These are phyloP conservation scores for Saccharomycopsis fodiens DNA, from an alignment of 805 yeast species.

Conservation along the genomic window DNA sequence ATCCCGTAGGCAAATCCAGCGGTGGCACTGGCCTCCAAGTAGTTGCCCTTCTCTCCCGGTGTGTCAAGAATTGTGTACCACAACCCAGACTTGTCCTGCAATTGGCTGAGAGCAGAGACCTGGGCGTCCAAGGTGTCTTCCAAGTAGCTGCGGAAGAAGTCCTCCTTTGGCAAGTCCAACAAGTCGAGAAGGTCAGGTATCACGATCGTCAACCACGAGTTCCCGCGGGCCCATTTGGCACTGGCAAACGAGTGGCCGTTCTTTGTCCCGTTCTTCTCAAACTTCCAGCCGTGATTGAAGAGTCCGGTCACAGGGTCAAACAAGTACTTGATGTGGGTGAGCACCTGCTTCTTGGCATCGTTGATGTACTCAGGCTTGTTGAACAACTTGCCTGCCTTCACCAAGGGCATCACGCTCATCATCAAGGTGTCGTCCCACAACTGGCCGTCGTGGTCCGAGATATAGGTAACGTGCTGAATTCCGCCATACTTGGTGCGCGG, in stretches of 20 bases:
- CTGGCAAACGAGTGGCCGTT: slow-evolving; percentile 15
- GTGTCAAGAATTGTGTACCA: slow-evolving; percentile 32
- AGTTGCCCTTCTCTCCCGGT: slow-evolving; percentile 23
- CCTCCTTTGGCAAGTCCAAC: slow-evolving; percentile 26
- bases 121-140: slow-evolving; percentile 28
- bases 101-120: slow-evolving; percentile 25
- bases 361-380: slow-evolving; percentile 27
- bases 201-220: slow-evolving; percentile 32
- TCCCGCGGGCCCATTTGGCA: slow-evolving; percentile 33
- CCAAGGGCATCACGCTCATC: slow-evolving; percentile 33
- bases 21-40: slow-evolving; percentile 29
- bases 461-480: slow-evolving; percentile 30
- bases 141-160: slow-evolving; percentile 26
- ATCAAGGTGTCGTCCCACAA: slow-evolving; percentile 26
- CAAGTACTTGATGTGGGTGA: slow-evolving; percentile 29
- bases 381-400: slow-evolving; percentile 28
- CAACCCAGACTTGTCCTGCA: slow-evolving; percentile 28
- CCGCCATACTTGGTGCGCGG: slow-evolving; percentile 30
- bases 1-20: slow-evolving; percentile 34
- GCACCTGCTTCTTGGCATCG: slow-evolving; percentile 30
- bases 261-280: slow-evolving; percentile 20
- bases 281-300: slow-evolving; percentile 30
- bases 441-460: slow-evolving; percentile 27
- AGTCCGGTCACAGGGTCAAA: slow-evolving; percentile 28
- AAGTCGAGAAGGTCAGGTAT: slow-evolving; percentile 32